Evolutionary conservation across 2,329 filamentous ascomycete species (phyloP).

Genomic region (Tolypocladium tundrense): DNA sequence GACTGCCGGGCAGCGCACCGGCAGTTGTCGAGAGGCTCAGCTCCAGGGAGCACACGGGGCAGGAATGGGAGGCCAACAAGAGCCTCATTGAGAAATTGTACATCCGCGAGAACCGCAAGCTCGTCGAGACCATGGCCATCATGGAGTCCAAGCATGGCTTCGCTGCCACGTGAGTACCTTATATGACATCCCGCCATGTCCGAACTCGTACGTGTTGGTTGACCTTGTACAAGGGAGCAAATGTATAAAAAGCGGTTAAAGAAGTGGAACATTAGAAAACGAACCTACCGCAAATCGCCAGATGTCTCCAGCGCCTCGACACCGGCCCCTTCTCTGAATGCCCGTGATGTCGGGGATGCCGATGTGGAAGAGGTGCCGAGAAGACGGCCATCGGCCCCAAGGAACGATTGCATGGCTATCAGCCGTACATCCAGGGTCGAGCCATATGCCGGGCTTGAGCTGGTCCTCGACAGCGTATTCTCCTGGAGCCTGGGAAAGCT

Average conservation of each 20-base stretch:
- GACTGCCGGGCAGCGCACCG: conserved; percentile 17
- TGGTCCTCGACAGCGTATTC: conserved; percentile 21
- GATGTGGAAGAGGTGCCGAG: conserved; percentile 1
- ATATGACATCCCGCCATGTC: neutral
- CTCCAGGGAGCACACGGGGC: conserved; percentile 23
- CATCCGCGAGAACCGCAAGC: conserved; percentile 23
- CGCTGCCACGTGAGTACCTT: conserved; percentile 23
- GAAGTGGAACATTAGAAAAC: conserved; percentile 27
- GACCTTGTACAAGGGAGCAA: conserved; percentile 17
- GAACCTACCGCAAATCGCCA: conserved; percentile 19
- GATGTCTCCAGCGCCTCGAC: conserved; percentile 1
- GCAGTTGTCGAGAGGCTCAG: conserved; percentile 11
- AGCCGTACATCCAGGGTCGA: conserved; percentile 12
- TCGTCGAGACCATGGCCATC: conserved; percentile 25
- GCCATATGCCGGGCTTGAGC: conserved; percentile 18
- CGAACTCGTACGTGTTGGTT: neutral
- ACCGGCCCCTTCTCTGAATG: neutral
- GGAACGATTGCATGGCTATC: conserved; percentile 9
- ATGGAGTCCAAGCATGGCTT: conserved; percentile 23
- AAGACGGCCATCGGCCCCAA: neutral
- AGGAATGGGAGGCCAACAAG: conserved; percentile 22
- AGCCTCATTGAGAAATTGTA: conserved; percentile 22
- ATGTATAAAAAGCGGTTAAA: conserved; percentile 29
- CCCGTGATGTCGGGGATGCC: neutral
- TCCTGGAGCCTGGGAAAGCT: conserved; percentile 25